Conservation (phyloP, 345 rosid genomes). For the Turnera subulata region DNA sequence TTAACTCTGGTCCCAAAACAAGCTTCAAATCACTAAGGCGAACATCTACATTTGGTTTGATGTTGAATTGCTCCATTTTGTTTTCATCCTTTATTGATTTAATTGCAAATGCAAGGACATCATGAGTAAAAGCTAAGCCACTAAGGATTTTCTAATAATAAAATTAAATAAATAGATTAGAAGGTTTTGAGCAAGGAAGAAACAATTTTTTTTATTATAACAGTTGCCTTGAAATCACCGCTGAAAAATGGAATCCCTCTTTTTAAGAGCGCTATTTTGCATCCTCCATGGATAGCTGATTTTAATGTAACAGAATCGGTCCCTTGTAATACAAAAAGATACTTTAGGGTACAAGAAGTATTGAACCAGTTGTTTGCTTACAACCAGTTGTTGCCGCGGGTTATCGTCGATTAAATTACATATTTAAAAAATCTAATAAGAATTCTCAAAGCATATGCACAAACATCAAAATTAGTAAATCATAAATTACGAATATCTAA, state of each 20-base stretch:
- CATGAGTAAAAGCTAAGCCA: constrained; percentile 2
- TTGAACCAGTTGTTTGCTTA: no score
- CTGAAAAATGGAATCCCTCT: no score
- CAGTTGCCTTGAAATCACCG: no score
- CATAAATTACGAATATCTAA: no score
- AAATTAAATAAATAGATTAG: neutral
- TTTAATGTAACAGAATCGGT: neutral
- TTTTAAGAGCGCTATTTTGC: neutral
- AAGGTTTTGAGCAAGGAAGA: neutral
- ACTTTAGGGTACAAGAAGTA: constrained; percentile 10
- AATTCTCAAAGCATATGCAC: no score
- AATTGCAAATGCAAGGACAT: constrained; percentile 35
- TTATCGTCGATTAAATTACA: no score
- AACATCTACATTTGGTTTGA: constrained; percentile 78
- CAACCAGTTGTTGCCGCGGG: no score
- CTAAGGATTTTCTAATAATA: neutral
- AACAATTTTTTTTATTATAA: no score
- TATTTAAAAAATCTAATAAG: no score
- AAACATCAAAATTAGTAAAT: no score
- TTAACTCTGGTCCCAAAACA: constrained; percentile 88
- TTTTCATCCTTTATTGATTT: constrained; percentile 65
- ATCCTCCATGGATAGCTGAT: neutral
- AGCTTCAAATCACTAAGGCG: constrained; percentile 89
- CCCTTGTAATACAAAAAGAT: neutral
- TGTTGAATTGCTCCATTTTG: constrained; percentile 56